Base-by-base conservation (phyloP, 306 rosid genomes). In the Arachis hypogaea region DNA sequence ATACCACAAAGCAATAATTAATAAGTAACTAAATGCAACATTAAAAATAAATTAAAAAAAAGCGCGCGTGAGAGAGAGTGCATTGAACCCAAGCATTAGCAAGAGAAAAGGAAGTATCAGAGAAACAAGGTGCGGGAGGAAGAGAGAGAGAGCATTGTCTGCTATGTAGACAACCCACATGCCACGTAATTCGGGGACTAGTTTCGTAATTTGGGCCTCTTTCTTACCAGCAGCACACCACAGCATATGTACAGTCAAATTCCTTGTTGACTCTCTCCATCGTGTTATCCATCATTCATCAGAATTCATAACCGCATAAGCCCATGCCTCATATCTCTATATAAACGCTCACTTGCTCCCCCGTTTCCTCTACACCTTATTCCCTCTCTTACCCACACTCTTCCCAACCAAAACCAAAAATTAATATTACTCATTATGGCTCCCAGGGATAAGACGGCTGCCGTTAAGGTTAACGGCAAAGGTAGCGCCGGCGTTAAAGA, bases 131-230 rank as follows among this genome's bases (percentile, higher is more conserved):
- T 74, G 36, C 79, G 58, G 14, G 57, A 11, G 84, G 18, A 46
- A 76, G 36, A 78, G 58, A 18, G 56, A 14, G 84, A 61, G n/a
- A 49, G 74, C 63, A 44, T 54, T 74, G 80, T 66, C 79, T 69
- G 83, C 82, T 45, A 59, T 6, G 64, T 60, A 4, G 72, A 79
- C 85, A 85, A 50, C 82, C 83, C 88, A 77, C 86, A 80, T 86
- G 92, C 93, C 96, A 89, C 96, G 90, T 86, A 87, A 85, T 75
- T 51, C 52, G 80, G 83, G 50, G 82, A 81, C 86, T 68, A 61
- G 12, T 41, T 55, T 75, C 40, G 75, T 75, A 66, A 82, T 82
- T 81, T 82, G 56, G 78, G 50, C 29, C 58, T 74, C 47, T 54
- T 11, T 69, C 11, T 68, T 54, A 60, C 11, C 9, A 14, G 6